Evolutionary conservation across 805 yeast species (phyloP).

Genomic region (Myxozyma kluyveri): DNA sequence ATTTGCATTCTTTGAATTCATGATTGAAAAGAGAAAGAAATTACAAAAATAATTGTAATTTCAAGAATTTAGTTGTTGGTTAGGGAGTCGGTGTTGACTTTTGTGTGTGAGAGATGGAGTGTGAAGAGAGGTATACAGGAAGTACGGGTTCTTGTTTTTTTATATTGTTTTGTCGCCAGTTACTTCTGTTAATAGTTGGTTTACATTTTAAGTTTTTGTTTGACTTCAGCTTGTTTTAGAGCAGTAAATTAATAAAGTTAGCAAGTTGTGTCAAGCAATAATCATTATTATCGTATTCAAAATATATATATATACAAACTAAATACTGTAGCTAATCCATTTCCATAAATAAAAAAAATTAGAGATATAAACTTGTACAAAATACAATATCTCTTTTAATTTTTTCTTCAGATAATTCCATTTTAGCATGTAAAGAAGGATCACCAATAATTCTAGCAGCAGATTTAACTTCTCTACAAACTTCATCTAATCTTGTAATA

Average conservation of each 20-base stretch:
- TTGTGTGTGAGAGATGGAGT: neutral
- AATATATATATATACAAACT: too few relatives aligned
- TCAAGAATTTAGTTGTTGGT: too few relatives aligned
- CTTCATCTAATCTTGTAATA: slow-evolving; percentile 88
- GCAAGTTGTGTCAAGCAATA: too few relatives aligned
- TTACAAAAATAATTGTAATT: neutral
- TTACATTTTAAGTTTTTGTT: too few relatives aligned
- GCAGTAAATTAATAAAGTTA: too few relatives aligned
- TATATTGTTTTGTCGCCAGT: too few relatives aligned
- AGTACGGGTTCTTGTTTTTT: too few relatives aligned
- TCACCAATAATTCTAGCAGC: slow-evolving; percentile 96
- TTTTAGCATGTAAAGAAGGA: slow-evolving; percentile 79
- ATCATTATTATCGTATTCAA: too few relatives aligned
- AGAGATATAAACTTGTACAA: slow-evolving; percentile 89
- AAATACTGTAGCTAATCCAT: neutral
- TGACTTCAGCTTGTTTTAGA: too few relatives aligned
- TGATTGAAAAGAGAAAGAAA: slow-evolving; percentile 32
- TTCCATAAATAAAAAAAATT: slow-evolving; percentile 23
- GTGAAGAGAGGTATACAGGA: neutral
- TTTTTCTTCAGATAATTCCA: slow-evolving; percentile 88
- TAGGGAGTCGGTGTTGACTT: too few relatives aligned
- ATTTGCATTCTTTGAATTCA: slow-evolving; percentile 47
- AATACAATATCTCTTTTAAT: slow-evolving; percentile 96
- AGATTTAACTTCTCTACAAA: slow-evolving; percentile 88
- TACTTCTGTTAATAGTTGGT: too few relatives aligned